Conservation (phyloP, 2,329 filamentous ascomycete genomes). For the Nemania diffusa region DNA sequence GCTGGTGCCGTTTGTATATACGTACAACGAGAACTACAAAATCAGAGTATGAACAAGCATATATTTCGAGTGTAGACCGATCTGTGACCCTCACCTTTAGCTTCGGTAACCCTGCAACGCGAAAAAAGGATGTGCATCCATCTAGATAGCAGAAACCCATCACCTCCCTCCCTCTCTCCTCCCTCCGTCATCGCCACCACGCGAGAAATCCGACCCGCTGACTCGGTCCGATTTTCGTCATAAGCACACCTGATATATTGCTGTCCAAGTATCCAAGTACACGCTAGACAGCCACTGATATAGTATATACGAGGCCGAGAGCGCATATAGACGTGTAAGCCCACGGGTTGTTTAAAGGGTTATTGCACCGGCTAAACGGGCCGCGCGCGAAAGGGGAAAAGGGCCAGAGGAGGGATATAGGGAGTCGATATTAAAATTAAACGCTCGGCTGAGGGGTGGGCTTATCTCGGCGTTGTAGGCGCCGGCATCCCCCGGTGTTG, state of each 20-base stretch:
- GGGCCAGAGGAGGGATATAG: neutral
- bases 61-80: neutral
- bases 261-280: neutral
- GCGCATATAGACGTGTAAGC: neutral
- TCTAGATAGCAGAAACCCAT: neutral
- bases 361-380: constrained; percentile 21
- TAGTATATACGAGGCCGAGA: neutral
- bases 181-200: neutral
- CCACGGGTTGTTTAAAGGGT: neutral
- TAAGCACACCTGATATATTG: neutral
- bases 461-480: constrained; percentile 5
- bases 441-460: constrained; percentile 5
- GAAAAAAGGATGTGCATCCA: neutral
- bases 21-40: neutral
- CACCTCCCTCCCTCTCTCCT: neutral
- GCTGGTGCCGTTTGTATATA: constrained; percentile 1
- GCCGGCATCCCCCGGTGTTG: constrained; percentile 15
- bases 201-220: neutral
- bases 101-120: neutral
- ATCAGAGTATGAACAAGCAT: neutral
- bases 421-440: constrained; percentile 21
- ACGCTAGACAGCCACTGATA: neutral
- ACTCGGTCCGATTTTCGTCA: constrained; percentile 3
- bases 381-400: neutral
- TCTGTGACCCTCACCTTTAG: neutral